These are phyloP conservation scores for Plasmopara muralis DNA, from an alignment of 352 stramenopile genomes.

Conservation along the genomic window DNA sequence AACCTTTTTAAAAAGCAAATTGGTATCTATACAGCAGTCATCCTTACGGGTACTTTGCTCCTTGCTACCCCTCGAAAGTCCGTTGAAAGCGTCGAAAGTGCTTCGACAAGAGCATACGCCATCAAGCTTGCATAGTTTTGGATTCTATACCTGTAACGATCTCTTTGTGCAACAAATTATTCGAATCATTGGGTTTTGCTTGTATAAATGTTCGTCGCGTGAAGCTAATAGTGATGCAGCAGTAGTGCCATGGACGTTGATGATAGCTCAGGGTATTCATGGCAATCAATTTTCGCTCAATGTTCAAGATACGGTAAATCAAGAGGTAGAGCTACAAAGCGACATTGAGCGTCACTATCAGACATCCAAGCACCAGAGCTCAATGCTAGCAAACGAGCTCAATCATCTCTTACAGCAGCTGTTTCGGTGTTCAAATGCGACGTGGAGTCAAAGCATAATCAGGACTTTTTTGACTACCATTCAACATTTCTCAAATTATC, in stretches of 20 bases:
- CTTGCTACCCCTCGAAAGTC: slow-evolving; percentile 33
- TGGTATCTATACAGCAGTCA: slow-evolving; percentile 55
- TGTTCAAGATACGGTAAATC: not conserved
- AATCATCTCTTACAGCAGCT: slow-evolving; percentile 19
- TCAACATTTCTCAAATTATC: slow-evolving; percentile 1
- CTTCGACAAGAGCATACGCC: slow-evolving; percentile 7
- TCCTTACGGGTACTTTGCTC: slow-evolving; percentile 43
- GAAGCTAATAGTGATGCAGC: not conserved
- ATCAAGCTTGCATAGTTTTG: slow-evolving; percentile 1
- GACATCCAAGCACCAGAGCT: slow-evolving; percentile 17
- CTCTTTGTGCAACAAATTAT: slow-evolving; percentile 43
- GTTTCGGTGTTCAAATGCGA: slow-evolving; percentile 6
- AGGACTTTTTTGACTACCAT: slow-evolving; percentile 4
- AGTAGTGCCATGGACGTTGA: slow-evolving; percentile 23
- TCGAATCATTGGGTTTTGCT: slow-evolving; percentile 40
- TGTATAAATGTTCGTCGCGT: slow-evolving; percentile 17
- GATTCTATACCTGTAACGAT: slow-evolving; percentile 23
- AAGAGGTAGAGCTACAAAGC: slow-evolving; percentile 11
- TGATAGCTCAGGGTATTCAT: slow-evolving; percentile 28
- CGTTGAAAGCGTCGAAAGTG: slow-evolving; percentile 17
- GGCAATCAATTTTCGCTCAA: slow-evolving; percentile 23
- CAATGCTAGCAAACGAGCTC: slow-evolving; percentile 29
- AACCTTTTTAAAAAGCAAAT: slow-evolving; percentile 39
- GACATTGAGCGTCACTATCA: slow-evolving; percentile 23
- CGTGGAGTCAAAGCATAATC: slow-evolving; percentile 18